These are phyloP conservation scores for Eutrema heterophyllum DNA, from an alignment of 345 rosid genomes.

Conservation along the genomic window DNA sequence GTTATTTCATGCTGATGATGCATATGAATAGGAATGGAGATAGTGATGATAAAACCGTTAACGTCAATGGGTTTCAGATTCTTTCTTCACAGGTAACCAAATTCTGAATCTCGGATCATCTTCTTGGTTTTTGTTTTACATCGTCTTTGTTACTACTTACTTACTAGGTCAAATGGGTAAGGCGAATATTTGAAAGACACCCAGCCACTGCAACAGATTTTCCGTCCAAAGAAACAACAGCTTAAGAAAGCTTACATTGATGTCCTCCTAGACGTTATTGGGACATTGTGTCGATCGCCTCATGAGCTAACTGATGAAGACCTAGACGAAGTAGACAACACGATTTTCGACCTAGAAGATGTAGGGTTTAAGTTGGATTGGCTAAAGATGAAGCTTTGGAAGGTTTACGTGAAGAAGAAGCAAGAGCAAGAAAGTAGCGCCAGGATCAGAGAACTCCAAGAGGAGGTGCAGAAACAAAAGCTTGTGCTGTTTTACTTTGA, in stretches of 20 bases:
- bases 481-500: background rate
- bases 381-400: constrained; percentile 2
- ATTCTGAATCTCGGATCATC: background rate
- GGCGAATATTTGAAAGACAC: background rate
- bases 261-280: background rate
- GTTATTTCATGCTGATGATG: background rate
- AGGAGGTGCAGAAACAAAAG: background rate
- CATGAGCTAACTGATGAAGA: background rate
- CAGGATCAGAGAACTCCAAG: background rate
- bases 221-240: background rate
- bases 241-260: background rate
- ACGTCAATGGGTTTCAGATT: background rate
- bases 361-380: background rate
- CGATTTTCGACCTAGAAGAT: background rate
- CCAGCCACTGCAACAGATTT: background rate
- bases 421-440: background rate
- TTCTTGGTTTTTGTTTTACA: background rate
- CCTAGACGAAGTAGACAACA: background rate
- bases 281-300: background rate
- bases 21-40: background rate
- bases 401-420: constrained; percentile 1
- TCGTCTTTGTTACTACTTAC: background rate
- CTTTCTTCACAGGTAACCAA: background rate
- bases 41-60: background rate
- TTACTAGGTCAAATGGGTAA: background rate